Evolutionary conservation across 805 yeast genomes (phyloP), one percentile per base, ranked within the genome.

Genomic region (Tetrapisispora taiwanensis): DNA sequence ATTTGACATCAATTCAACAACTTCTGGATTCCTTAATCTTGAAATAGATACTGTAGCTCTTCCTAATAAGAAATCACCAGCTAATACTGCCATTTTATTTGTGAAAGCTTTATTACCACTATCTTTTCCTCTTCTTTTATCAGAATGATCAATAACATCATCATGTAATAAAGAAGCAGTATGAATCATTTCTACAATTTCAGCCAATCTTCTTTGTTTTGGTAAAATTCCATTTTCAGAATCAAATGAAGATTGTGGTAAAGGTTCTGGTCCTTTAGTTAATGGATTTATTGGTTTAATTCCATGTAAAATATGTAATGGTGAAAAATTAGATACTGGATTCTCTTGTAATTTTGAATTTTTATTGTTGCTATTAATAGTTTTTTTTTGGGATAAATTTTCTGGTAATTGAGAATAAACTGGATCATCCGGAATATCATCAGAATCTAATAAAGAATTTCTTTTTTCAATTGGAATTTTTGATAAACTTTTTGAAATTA

Each of bases 171-270:
- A 68, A 12, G 95, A 84, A 3, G 98, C 97, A 1, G 97, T 92
- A 63, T 92, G 98, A 52, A 92, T 92, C 95, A 92, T 85, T 66
- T 92, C 98, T 9, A 90, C 95, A 55, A 92, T 90, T 67, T 92
- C 98, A 1, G 98, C 97, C 44, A 92, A 72, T 46, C 98, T 74
- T 52, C 97, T 74, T 67, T 92, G 98, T 53, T 92, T 88, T 38
- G 98, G 97, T 46, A 90, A 69, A 41, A 92, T 86, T 1, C 95
- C 96, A 45, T 76, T 68, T 14, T 71, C 65, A 48, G 75, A 76
- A 41, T 75, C 74, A 46, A 66, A 68, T 9, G 40, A 36, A 15
- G 44, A 44, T 39, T 76, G 71, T 0, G 90, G 87, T 43, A 82
- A 69, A 32, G 76, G 70, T 50, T 76, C 82, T 73, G 86, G 83